Conservation (phyloP, 1,284 basidiomycete genomes). For the Hypsizygus ulmarius region DNA sequence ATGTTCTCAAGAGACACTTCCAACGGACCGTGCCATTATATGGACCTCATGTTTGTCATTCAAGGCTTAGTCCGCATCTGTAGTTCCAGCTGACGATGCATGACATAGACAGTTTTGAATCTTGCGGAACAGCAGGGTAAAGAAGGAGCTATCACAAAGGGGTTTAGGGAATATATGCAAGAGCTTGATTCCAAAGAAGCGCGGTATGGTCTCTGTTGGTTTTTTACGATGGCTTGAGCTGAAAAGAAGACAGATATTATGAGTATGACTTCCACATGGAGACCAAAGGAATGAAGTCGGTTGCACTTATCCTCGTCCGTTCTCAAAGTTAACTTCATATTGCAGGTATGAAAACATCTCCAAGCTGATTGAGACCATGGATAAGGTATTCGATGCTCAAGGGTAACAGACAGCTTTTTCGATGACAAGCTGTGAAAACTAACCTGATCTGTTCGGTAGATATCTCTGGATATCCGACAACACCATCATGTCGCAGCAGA, state of each 20-base stretch:
- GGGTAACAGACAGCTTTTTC: slow-evolving; percentile 44
- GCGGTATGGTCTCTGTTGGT: slow-evolving; percentile 42
- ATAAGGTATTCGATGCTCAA: slow-evolving; percentile 73
- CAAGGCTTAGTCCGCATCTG: neutral
- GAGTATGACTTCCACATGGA: slow-evolving; percentile 92
- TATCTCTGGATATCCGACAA: slow-evolving; percentile 84
- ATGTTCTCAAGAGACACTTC: slow-evolving; percentile 76
- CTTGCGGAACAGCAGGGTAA: slow-evolving; percentile 90
- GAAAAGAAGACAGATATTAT: slow-evolving; percentile 43
- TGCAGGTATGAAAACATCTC: slow-evolving; percentile 86
- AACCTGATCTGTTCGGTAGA: slow-evolving; percentile 35
- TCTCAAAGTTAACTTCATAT: slow-evolving; percentile 12
- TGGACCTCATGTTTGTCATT: slow-evolving; percentile 64
- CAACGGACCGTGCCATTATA: slow-evolving; percentile 66
- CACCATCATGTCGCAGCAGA: slow-evolving; percentile 74
- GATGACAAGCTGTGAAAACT: slow-evolving; percentile 6
- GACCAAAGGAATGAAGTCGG: slow-evolving; percentile 88
- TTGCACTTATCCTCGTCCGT: slow-evolving; percentile 7
- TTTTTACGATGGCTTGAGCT: slow-evolving; percentile 1
- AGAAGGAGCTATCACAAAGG: slow-evolving; percentile 78
- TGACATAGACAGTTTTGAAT: slow-evolving; percentile 73
- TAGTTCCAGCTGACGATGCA: neutral
- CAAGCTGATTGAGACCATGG: slow-evolving; percentile 70
- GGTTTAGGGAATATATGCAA: slow-evolving; percentile 71
- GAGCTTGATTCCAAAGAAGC: slow-evolving; percentile 62